A percentile compares a stretch with the other conserved stretches of the same genome.
These are phyloP conservation scores for Acanthamoeba sp. DNA, from an alignment of 208 protist genomes.

Conservation along the genomic window DNA sequence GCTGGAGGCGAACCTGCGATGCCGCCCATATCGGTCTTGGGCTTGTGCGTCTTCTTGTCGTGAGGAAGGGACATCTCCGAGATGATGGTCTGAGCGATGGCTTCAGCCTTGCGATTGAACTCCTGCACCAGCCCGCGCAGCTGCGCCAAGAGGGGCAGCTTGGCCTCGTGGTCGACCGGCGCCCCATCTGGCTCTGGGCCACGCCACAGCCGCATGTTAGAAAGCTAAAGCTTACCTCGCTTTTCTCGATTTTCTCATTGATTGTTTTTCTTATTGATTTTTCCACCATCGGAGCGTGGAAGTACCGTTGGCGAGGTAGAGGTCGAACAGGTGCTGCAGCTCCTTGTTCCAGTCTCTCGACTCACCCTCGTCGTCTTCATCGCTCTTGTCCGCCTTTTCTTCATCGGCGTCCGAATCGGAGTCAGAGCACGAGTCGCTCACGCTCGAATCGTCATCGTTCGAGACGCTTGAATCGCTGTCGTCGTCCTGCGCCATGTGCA, in stretches of 20 bases:
- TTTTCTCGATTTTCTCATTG: too few species aligned
- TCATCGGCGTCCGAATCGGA: neutral
- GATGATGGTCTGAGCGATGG: slow-evolving; percentile 43
- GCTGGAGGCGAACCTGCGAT: neutral
- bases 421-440: neutral
- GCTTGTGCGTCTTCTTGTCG: slow-evolving; percentile 31
- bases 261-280: neutral
- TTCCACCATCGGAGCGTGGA: too few species aligned
- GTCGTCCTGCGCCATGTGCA: too few species aligned
- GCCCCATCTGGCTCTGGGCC: neutral
- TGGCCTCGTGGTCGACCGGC: neutral
- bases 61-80: slow-evolving; percentile 16
- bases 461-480: neutral
- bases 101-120: neutral
- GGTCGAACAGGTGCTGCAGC: slow-evolving; percentile 23
- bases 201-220: neutral
- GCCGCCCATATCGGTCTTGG: slow-evolving; percentile 55
- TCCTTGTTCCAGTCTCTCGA: slow-evolving; percentile 24
- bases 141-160: neutral
- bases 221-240: neutral
- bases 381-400: neutral
- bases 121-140: slow-evolving; percentile 10
- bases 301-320: neutral
- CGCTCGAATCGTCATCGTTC: neutral
- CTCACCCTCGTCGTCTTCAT: neutral